Evolutionary conservation across 108 stramenopile genomes (phyloP).

Genomic region (Parietichytrium sp.): DNA sequence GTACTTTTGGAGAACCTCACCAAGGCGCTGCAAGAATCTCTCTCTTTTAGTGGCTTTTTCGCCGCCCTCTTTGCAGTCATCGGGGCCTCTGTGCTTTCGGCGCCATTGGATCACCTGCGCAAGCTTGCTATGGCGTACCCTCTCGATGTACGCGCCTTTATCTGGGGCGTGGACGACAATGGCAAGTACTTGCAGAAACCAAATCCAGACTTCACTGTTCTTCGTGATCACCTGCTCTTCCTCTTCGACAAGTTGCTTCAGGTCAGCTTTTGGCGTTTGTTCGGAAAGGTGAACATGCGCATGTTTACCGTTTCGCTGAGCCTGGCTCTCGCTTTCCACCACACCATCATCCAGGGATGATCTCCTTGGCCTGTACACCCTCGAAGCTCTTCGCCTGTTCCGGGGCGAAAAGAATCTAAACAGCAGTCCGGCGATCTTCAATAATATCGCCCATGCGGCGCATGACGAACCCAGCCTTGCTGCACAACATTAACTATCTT

Average conservation of each 20-base stretch:
- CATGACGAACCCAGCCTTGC: no score
- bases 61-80: neutral
- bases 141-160: neutral
- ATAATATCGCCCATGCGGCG: no score
- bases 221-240: neutral
- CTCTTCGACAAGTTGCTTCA: neutral
- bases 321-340: neutral
- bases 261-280: neutral
- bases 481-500: no score
- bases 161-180: neutral
- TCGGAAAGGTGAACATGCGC: neutral
- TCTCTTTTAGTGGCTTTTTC: neutral
- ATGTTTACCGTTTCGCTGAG: neutral
- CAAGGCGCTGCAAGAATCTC: neutral
- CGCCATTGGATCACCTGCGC: conserved; percentile 25
- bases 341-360: conserved; percentile 12
- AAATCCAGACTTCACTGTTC: neutral
- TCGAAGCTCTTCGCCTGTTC: no score
- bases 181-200: neutral
- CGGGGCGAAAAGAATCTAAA: no score
- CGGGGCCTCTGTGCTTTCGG: neutral
- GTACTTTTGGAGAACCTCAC: neutral
- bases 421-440: no score
- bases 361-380: no score
- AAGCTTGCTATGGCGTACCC: neutral